Evolutionary conservation across 2,329 filamentous ascomycete genomes (phyloP).

Genomic region (Penicillium concentricum): DNA sequence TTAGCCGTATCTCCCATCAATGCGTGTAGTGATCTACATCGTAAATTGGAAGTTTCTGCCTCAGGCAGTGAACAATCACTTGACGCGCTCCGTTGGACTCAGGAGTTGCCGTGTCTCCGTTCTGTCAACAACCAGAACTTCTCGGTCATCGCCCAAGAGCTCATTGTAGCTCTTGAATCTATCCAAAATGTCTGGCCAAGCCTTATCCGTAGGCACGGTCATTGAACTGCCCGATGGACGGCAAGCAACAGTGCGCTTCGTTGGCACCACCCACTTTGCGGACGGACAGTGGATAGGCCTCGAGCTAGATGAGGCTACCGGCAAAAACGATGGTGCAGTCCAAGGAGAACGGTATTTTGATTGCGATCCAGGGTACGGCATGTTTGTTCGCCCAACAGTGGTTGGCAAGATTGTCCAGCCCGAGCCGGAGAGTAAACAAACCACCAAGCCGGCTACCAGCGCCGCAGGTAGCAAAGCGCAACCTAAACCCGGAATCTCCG

Average conservation of each 20-base stretch:
- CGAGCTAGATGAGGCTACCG: conserved; percentile 75
- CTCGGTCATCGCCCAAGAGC: conserved; percentile 11
- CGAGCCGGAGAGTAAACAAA: conserved; percentile 40
- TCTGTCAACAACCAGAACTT: conserved; percentile 7
- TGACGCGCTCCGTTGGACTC: conserved; percentile 15
- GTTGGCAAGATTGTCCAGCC: conserved; percentile 54
- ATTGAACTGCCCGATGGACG: conserved; percentile 78
- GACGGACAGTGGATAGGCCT: conserved; percentile 85
- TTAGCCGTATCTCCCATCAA: neutral
- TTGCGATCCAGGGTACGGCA: conserved; percentile 68
- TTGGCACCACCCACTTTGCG: conserved; percentile 77
- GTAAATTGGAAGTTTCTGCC: conserved; percentile 12
- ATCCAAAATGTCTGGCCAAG: conserved; percentile 23
- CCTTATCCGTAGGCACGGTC: conserved; percentile 61
- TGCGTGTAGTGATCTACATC: neutral
- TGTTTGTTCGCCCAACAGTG: conserved; percentile 79
- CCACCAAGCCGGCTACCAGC: conserved; percentile 30
- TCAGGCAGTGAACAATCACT: conserved; percentile 16
- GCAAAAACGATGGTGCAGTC: conserved; percentile 93
- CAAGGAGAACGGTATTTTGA: conserved; percentile 86
- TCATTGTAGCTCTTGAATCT: conserved; percentile 10
- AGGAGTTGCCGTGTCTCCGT: conserved; percentile 10
- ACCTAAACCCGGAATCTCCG: conserved; percentile 8
- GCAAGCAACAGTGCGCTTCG: conserved; percentile 74
- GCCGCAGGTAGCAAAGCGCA: conserved; percentile 25